Evolutionary conservation across 306 rosid species (phyloP).

Genomic region (Citrullus mucosospermus): DNA sequence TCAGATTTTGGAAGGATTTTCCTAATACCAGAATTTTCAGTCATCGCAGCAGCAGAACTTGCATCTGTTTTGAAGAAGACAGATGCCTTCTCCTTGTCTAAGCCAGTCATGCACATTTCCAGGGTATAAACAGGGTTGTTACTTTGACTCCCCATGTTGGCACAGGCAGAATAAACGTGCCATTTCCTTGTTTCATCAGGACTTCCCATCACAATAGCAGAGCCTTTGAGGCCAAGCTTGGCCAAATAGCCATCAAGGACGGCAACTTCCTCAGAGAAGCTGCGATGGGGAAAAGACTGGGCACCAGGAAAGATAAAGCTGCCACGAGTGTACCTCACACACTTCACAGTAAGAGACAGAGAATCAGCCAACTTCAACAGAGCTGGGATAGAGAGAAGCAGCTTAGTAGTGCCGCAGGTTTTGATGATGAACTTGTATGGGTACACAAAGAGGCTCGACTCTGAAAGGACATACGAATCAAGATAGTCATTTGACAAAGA

Average conservation of each 20-base stretch:
- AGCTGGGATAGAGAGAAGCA: conserved; percentile 73
- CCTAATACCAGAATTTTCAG: conserved; percentile 58
- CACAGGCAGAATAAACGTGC: conserved; percentile 79
- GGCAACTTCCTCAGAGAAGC: conserved; percentile 64
- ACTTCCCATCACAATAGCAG: conserved; percentile 59
- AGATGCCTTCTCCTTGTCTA: conserved; percentile 57
- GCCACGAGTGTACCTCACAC: conserved; percentile 74
- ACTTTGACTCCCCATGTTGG: conserved; percentile 17
- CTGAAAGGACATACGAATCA: conserved; percentile 92
- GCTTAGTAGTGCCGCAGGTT: conserved; percentile 86
- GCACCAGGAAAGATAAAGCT: conserved; percentile 85
- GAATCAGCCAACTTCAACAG: conserved; percentile 54
- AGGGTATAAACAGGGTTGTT: conserved; percentile 42
- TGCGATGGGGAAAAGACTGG: conserved; percentile 72
- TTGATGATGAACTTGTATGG: conserved; percentile 74
- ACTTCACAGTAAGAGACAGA: conserved; percentile 56
- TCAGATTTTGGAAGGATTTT: conserved; percentile 69
- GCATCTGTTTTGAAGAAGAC: conserved; percentile 45
- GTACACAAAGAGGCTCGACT: conserved; percentile 80
- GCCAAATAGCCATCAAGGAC: conserved; percentile 61
- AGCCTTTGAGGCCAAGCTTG: conserved; percentile 54
- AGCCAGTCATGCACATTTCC: conserved; percentile 92
- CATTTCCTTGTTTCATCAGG: conserved; percentile 46
- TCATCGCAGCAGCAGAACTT: conserved; percentile 54
- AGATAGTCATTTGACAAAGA: conserved; percentile 60